A percentile compares a stretch with the other conserved stretches of the same genome.
phyloP scores from a whole-genome alignment of 2,329 filamentous ascomycete genomes.

The Periconia digitata region DNA sequence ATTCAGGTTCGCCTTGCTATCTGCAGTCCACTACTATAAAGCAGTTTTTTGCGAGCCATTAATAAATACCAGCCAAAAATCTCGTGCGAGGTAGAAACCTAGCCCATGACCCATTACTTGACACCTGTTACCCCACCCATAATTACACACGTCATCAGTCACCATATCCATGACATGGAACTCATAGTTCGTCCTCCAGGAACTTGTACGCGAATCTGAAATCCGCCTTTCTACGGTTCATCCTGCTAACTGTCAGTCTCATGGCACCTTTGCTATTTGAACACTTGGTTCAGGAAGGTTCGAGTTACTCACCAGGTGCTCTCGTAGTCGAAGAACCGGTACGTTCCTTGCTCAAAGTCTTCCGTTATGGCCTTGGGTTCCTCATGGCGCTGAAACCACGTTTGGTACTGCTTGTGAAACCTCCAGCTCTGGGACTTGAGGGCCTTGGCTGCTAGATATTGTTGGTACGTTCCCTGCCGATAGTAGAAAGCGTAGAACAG shows the following conservation, averaged over 20 bases:
- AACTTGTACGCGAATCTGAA: conserved; percentile 99
- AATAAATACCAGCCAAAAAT: too few relatives aligned
- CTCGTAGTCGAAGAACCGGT: conserved; percentile 99
- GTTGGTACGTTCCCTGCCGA: conserved; percentile 92
- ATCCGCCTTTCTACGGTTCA: conserved; percentile 96
- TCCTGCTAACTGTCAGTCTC: conserved; percentile 63
- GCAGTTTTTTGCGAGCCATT: too few relatives aligned
- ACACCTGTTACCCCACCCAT: not conserved
- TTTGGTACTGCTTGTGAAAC: conserved; percentile 98
- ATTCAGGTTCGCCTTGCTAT: too few relatives aligned
- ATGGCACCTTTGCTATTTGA: not conserved
- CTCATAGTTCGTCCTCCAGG: conserved; percentile 83
- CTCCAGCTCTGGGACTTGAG: conserved; percentile 98
- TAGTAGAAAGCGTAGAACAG: conserved; percentile 99
- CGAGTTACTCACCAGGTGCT: conserved; percentile 76
- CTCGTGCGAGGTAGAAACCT: too few relatives aligned
- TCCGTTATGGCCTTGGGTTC: conserved; percentile 98
- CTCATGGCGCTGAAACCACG: conserved; percentile 98
- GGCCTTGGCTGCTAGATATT: conserved; percentile 94
- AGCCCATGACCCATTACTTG: too few relatives aligned
- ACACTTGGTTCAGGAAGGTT: not conserved
- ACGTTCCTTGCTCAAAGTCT: conserved; percentile 97
- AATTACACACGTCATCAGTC: not conserved
- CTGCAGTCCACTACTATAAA: too few relatives aligned
- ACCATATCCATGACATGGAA: not conserved